Base-by-base conservation (phyloP, 352 stramenopile genomes). In the Peronosclerospora sorghi region DNA sequence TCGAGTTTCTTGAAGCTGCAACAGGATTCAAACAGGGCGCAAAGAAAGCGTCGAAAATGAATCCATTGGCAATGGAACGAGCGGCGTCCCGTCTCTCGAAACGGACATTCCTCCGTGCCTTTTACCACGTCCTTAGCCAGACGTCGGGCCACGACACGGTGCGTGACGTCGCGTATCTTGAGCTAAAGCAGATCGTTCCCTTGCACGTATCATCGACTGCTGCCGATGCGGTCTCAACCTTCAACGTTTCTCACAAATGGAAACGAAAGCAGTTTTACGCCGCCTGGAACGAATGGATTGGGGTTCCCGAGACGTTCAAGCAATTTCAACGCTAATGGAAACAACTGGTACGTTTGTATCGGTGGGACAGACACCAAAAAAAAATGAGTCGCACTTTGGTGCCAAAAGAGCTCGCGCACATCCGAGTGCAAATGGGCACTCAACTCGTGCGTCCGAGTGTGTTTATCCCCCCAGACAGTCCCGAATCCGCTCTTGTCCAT, bases 1-100 rank as follows among this genome's bases (percentile, higher is more conserved):
- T 80, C 4, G 75, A 88, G 32, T 68, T 78, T 30, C 41, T 86
- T 0, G 66, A 71, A 51, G 71, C 56, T 9, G 71, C 70, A 2
- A 80, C 60, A 5, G 73, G 73, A 8, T 68, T 83, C 32, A 81
- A 78, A n/a, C 68, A 88, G 38, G 75, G 75, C 12, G 73, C 75
- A 23, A 83, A 86, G 59, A 86, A 84, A 21, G 48, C 65, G 1
- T 59, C 56, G 4, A 68, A 74, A 32, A 73, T 87, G 65, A 53
- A 70, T 45, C 26, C 13, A 10, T 27, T 26, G 21, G 52, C 56
- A 14, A 69, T 75, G 54, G 60, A 76, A 30, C 62, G 51, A 44
- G 70, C 86, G 32, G 54, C 73, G 12, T 86, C 75, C 26, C 71
- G 70, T 17, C 51, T 88, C 29, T 56, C 66, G 24, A 88, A 86